phyloP scores from a whole-genome alignment of 768 basidiomycete species.

The Lactifluus volemus region DNA sequence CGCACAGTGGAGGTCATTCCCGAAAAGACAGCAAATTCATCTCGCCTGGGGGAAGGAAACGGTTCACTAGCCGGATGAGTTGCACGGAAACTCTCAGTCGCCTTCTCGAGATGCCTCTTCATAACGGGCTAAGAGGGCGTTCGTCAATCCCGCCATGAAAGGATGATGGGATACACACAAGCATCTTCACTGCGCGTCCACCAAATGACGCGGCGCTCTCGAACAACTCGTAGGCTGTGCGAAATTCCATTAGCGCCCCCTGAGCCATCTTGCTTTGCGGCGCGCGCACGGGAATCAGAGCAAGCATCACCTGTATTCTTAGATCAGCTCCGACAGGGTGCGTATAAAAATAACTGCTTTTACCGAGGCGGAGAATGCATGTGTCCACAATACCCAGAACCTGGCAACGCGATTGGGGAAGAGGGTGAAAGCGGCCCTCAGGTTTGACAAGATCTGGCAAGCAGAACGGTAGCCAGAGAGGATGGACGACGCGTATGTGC shows the following conservation, averaged over 20 bases:
- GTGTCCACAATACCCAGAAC: conserved; percentile 19
- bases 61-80: conserved; percentile 49
- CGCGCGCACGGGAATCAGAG: conserved; percentile 67
- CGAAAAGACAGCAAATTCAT: conserved; percentile 68
- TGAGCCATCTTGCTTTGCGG: conserved; percentile 57
- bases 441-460: conserved; percentile 7
- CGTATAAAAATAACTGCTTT: neutral
- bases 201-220: conserved; percentile 51
- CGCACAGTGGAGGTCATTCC: conserved; percentile 62
- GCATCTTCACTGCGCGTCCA: conserved; percentile 61
- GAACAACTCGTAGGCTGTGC: conserved; percentile 55
- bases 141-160: neutral
- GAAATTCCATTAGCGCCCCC: conserved; percentile 60
- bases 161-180: conserved; percentile 34
- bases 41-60: conserved; percentile 48
- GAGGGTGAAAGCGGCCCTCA: conserved; percentile 1
- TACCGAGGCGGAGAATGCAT: conserved; percentile 16
- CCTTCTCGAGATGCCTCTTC: conserved; percentile 51
- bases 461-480: conserved; percentile 16
- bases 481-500: conserved; percentile 14
- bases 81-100: conserved; percentile 29
- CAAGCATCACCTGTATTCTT: conserved; percentile 50
- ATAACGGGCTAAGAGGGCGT: conserved; percentile 47
- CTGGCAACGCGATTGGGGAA: conserved; percentile 11
- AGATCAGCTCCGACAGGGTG: neutral